These are phyloP conservation scores for Suillus placidus DNA, from an alignment of 768 basidiomycete species.

Conservation along the genomic window DNA sequence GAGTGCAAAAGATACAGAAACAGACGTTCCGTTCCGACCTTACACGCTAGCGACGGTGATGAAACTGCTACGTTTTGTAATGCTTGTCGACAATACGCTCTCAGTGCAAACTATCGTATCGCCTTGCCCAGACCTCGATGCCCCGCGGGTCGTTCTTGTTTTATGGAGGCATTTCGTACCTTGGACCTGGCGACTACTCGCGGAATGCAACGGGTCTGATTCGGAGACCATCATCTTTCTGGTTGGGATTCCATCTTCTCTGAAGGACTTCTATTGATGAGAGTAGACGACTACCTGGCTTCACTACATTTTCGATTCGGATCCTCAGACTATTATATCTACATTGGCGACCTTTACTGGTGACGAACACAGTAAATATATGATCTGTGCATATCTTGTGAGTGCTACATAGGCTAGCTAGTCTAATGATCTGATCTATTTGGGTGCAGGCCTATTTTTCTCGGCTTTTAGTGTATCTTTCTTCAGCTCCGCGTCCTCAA, in stretches of 20 bases:
- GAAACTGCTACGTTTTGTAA: conserved; percentile 44
- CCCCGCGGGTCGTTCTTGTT: conserved; percentile 54
- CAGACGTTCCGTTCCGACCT: conserved; percentile 43
- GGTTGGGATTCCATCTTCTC: conserved; percentile 38
- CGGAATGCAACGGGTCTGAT: conserved; percentile 51
- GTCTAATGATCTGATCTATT: neutral
- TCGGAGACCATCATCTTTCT: conserved; percentile 51
- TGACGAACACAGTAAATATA: conserved; percentile 2
- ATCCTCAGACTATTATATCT: neutral
- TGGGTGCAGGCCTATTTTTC: conserved; percentile 21
- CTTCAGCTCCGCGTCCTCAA: conserved; percentile 14
- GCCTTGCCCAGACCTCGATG: conserved; percentile 37
- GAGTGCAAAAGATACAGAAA: neutral
- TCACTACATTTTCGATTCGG: conserved; percentile 30
- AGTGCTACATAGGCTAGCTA: neutral
- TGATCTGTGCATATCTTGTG: conserved; percentile 6
- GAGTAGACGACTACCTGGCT: conserved; percentile 58
- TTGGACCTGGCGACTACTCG: conserved; percentile 71
- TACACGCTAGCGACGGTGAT: conserved; percentile 48
- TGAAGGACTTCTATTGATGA: conserved; percentile 9
- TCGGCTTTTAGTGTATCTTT: conserved; percentile 27
- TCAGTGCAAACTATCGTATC: conserved; percentile 11
- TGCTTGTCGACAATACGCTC: conserved; percentile 32
- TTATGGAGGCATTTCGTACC: conserved; percentile 57
- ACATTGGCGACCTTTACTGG: neutral